Evolutionary conservation across 106 monocot genomes (phyloP), one percentile per base, ranked within the genome.

Genomic region (Ottelia alismoides): DNA sequence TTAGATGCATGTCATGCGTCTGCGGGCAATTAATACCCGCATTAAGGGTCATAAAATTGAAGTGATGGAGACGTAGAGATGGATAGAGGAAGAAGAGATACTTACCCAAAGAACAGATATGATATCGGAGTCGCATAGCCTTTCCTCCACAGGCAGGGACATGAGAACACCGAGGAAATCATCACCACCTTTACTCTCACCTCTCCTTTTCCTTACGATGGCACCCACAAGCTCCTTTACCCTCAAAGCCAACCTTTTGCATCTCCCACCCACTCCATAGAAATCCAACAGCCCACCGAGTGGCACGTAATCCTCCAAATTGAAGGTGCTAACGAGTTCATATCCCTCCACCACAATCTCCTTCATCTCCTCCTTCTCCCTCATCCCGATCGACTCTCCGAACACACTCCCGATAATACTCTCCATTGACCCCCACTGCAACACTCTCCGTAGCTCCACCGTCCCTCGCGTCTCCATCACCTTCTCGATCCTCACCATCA

Each of bases 51-150:
- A n/a, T n/a, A n/a, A n/a, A n/a, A n/a, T n/a, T n/a, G n/a, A n/a
- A n/a, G n/a, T n/a, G n/a, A n/a, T n/a, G n/a, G n/a, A n/a, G n/a
- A n/a, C n/a, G n/a, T n/a, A n/a, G n/a, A n/a, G n/a, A n/a, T n/a
- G n/a, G n/a, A n/a, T n/a, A n/a, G n/a, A n/a, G n/a, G n/a, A n/a
- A n/a, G n/a, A n/a, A n/a, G n/a, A n/a, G n/a, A 18, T 31, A 2
- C 71, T 60, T 30, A 81, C 81, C 81, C 81, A 81, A 16, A 81
- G 72, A 1, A 81, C 72, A 18, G 81, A 75, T 12, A 69, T 69
- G 20, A 76, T 68, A 30, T 81, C 81, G 12, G 54, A 45, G 20
- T 81, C 75, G 40, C 56, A 30, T 6, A 81, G 29, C 1, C 52
- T 67, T 28, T 76, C 76, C 29, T 72, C 64, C 55, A 56, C 7